Percentiles rank a stretch among this genome's conserved stretches.
Evolutionary conservation across 306 rosid genomes (phyloP).

Genomic region (Fagus crenata): DNA sequence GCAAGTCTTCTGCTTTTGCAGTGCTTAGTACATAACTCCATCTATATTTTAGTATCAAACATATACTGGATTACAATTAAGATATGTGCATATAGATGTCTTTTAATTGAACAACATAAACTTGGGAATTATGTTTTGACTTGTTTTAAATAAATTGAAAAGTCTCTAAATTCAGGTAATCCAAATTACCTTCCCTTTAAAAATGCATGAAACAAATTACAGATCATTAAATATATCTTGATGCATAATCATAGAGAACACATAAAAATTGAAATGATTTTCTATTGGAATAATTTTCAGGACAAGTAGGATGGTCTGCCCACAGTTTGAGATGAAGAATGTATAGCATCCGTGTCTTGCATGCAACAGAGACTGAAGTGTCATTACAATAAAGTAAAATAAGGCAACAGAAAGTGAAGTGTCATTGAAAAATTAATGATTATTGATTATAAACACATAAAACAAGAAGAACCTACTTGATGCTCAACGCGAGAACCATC

Average conservation of each 20-base stretch:
- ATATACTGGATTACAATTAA: conserved; percentile 2
- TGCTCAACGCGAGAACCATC: conserved; percentile 82
- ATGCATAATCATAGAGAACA: neutral
- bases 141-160: conserved; percentile 12
- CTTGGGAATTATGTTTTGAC: neutral
- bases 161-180: neutral
- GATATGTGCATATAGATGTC: conserved; percentile 10
- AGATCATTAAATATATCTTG: neutral
- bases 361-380: neutral
- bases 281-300: neutral
- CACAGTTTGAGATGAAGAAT: neutral
- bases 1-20: neutral
- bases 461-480: conserved; percentile 55
- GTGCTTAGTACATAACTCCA: neutral
- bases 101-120: conserved; percentile 7
- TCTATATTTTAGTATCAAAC: neutral
- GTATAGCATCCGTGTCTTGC: neutral
- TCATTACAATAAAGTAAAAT: neutral
- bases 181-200: neutral
- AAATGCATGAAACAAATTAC: conserved; percentile 7
- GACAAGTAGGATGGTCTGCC: neutral
- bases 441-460: neutral
- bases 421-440: too few species aligned
- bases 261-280: conserved; percentile 4
- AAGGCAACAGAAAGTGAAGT: neutral